Percentiles rank a stretch among this genome's conserved stretches.
Conservation (phyloP, 345 rosid genomes). For the Citrus sp. region DNA sequence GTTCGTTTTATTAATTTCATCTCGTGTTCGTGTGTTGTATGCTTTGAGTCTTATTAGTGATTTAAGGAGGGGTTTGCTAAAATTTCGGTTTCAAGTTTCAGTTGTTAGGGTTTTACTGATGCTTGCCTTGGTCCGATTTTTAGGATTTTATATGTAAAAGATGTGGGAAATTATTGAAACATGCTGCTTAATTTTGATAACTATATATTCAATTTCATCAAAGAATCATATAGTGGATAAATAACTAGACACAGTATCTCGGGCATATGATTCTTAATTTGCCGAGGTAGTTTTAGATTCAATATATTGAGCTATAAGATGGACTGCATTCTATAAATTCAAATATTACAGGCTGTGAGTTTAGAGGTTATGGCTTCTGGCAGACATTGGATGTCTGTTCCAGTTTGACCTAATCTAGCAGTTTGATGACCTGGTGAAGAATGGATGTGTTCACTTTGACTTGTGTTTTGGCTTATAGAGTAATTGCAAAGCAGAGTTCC, state of each 20-base stretch:
- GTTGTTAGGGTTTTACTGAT: constrained; percentile 8
- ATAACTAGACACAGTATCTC: background rate
- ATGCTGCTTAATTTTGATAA: background rate
- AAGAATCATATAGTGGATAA: background rate
- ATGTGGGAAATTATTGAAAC: background rate
- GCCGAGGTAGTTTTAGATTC: background rate
- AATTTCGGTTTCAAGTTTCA: background rate
- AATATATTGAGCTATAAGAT: background rate
- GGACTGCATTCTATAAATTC: background rate
- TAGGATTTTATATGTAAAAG: background rate
- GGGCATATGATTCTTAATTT: background rate
- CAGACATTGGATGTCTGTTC: background rate
- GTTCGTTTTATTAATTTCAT: background rate
- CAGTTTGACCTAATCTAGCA: background rate
- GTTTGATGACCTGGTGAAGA: background rate
- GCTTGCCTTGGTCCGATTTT: background rate
- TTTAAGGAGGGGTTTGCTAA: background rate
- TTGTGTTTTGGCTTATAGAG: background rate
- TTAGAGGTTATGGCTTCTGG: background rate
- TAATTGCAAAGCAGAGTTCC: background rate
- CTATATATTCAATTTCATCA: background rate
- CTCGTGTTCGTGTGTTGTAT: background rate
- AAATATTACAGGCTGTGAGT: background rate
- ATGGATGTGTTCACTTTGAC: background rate
- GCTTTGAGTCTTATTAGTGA: background rate